Evolutionary conservation across 2,329 filamentous ascomycete genomes (phyloP).

Genomic region (Fusarium heterosporum): DNA sequence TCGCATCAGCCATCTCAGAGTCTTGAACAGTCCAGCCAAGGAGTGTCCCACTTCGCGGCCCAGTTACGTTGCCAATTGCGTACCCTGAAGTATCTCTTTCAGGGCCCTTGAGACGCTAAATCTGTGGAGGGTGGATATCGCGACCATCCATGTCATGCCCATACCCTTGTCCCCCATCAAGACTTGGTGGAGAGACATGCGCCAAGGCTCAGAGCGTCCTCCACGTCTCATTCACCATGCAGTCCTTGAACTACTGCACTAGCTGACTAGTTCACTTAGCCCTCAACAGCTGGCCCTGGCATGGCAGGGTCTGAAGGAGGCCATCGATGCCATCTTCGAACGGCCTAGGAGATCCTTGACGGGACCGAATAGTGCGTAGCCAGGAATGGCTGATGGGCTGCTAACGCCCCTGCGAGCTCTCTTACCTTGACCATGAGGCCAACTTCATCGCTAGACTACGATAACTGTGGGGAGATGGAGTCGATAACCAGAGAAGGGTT

Average conservation of each 20-base stretch:
- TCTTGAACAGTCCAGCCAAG: slow-evolving; percentile 32
- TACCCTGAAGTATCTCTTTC: slow-evolving; percentile 44
- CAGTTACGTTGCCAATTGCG: slow-evolving; percentile 26
- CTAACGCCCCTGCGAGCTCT: slow-evolving; percentile 25
- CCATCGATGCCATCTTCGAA: slow-evolving; percentile 33
- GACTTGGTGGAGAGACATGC: slow-evolving; percentile 40
- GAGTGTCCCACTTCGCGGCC: slow-evolving; percentile 37
- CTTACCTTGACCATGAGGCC: slow-evolving; percentile 41
- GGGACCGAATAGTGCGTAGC: slow-evolving; percentile 43
- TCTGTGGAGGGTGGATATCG: slow-evolving; percentile 37
- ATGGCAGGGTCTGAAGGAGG: slow-evolving; percentile 33
- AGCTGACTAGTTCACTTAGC: slow-evolving; percentile 28
- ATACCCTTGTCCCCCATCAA: slow-evolving; percentile 38
- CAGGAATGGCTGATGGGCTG: slow-evolving; percentile 27
- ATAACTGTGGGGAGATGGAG: slow-evolving; percentile 47
- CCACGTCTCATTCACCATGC: slow-evolving; percentile 39
- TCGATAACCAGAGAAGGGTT: slow-evolving; percentile 40
- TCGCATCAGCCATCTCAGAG: slow-evolving; percentile 33
- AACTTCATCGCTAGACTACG: slow-evolving; percentile 38
- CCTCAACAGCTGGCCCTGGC: slow-evolving; percentile 26
- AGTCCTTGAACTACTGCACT: slow-evolving; percentile 26
- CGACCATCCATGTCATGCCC: slow-evolving; percentile 18
- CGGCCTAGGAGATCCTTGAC: slow-evolving; percentile 37
- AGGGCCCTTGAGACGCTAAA: slow-evolving; percentile 44
- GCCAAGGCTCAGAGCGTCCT: slow-evolving; percentile 37